Conservation (phyloP, 2,329 filamentous ascomycete species). For the Neophaeococcomyces mojaviensis region DNA sequence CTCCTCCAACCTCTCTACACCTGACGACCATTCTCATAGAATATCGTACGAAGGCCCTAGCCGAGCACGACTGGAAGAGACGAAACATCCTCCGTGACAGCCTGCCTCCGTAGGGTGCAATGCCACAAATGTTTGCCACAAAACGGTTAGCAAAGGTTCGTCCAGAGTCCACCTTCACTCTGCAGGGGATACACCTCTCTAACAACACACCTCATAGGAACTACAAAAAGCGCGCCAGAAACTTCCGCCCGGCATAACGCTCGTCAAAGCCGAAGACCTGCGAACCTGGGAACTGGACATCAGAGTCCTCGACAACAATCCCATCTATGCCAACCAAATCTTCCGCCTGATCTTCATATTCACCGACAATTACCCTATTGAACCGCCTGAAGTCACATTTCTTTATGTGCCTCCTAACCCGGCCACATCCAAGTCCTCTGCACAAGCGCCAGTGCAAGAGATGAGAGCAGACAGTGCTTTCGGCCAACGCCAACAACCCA, state of each 20-base stretch:
- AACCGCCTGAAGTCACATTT: conserved; percentile 92
- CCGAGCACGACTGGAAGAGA: too few species aligned
- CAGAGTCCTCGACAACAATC: conserved; percentile 79
- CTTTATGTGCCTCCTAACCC: conserved; percentile 45
- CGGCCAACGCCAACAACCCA: background rate
- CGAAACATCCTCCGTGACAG: too few species aligned
- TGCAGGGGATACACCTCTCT: conserved; percentile 20
- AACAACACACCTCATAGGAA: conserved; percentile 38
- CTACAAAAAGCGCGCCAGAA: conserved; percentile 51
- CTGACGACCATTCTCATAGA: too few species aligned
- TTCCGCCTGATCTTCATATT: conserved; percentile 88
- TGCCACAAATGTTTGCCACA: conserved; percentile 42
- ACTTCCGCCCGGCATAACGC: conserved; percentile 61
- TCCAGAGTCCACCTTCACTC: background rate
- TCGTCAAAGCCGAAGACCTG: conserved; percentile 74
- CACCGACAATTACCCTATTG: conserved; percentile 78
- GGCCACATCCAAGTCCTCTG: conserved; percentile 7
- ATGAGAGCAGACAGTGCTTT: background rate
- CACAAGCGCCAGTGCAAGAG: background rate
- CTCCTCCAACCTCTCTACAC: too few species aligned
- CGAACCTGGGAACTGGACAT: conserved; percentile 92
- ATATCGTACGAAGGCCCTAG: too few species aligned
- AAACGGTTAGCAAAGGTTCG: conserved; percentile 42
- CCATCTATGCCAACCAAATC: conserved; percentile 70
- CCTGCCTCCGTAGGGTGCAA: too few species aligned